Conservation (phyloP, 2,329 filamentous ascomycete species). For the Botrytis hyacinthi region DNA sequence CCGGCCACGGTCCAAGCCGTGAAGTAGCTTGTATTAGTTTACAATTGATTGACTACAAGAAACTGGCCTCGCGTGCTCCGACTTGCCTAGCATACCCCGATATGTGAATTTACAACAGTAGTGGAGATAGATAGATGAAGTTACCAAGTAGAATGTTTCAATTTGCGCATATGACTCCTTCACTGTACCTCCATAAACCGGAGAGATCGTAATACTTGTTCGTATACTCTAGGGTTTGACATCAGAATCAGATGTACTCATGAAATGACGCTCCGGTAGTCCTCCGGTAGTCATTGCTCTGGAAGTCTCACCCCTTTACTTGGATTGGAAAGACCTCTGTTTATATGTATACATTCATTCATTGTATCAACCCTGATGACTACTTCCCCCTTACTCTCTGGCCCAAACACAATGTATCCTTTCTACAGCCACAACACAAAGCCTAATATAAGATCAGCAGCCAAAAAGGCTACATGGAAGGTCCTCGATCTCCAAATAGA, state of each 20-base stretch:
- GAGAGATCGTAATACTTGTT: background rate
- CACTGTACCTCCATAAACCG: background rate
- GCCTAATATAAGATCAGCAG: background rate
- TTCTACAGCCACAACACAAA: background rate
- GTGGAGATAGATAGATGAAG: background rate
- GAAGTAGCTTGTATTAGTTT: background rate
- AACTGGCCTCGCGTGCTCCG: background rate
- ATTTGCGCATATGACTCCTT: background rate
- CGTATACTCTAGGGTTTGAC: background rate
- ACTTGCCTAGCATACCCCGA: background rate
- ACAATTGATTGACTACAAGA: background rate
- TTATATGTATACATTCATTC: background rate
- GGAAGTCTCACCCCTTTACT: background rate
- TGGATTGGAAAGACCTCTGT: background rate
- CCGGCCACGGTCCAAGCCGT: conserved; percentile 4
- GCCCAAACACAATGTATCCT: background rate
- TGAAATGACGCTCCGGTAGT: background rate
- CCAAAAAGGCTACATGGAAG: background rate
- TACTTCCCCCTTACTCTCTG: background rate
- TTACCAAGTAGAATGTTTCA: background rate
- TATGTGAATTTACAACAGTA: background rate
- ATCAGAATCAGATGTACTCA: background rate
- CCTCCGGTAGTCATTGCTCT: background rate
- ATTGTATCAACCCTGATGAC: background rate
- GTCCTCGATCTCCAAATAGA: background rate